Percentiles rank a stretch among this genome's conserved stretches.
phyloP scores from a whole-genome alignment of 2,329 filamentous ascomycete species.

The Taxawa tesnikishii region DNA sequence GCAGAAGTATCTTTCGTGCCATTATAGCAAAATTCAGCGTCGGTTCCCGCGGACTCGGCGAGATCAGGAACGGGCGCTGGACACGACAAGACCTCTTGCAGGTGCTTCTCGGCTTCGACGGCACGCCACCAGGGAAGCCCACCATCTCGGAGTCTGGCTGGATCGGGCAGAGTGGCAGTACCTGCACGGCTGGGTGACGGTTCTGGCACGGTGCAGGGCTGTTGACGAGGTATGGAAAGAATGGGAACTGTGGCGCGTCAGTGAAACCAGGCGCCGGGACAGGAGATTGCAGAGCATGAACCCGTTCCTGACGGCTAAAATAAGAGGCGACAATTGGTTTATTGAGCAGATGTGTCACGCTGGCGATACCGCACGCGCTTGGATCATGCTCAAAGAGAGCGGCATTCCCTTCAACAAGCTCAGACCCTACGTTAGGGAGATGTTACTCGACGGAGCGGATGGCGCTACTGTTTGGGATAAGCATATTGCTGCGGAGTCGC shows the following conservation, averaged over 20 bases:
- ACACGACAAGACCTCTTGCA: slow-evolving; percentile 18
- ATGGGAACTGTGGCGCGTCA: slow-evolving; percentile 18
- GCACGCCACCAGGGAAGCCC: slow-evolving; percentile 16
- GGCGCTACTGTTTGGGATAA: slow-evolving; percentile 14
- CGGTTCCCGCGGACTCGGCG: slow-evolving; percentile 20
- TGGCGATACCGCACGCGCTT: slow-evolving; percentile 17
- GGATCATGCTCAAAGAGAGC: slow-evolving; percentile 16
- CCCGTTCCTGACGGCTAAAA: slow-evolving; percentile 14
- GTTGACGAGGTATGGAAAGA: slow-evolving; percentile 18
- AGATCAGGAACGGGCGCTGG: slow-evolving; percentile 25
- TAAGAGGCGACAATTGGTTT: slow-evolving; percentile 21
- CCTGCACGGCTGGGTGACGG: slow-evolving; percentile 22
- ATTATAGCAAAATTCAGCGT: slow-evolving; percentile 25
- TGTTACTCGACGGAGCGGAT: slow-evolving; percentile 16
- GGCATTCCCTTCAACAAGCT: slow-evolving; percentile 12
- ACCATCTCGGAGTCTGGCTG: slow-evolving; percentile 20
- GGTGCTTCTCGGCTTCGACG: slow-evolving; percentile 21
- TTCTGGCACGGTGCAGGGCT: slow-evolving; percentile 18
- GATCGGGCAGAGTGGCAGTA: slow-evolving; percentile 18
- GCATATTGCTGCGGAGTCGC: slow-evolving; percentile 13
- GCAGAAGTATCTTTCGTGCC: slow-evolving; percentile 17
- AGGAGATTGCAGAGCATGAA: too few relatives aligned
- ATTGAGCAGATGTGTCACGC: slow-evolving; percentile 19
- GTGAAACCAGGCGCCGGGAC: neutral
- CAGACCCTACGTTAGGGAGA: slow-evolving; percentile 10